Percentiles rank a stretch among this genome's conserved stretches.
Conservation (phyloP, 2,329 filamentous ascomycete genomes). For the Diaporthe longicolla region DNA sequence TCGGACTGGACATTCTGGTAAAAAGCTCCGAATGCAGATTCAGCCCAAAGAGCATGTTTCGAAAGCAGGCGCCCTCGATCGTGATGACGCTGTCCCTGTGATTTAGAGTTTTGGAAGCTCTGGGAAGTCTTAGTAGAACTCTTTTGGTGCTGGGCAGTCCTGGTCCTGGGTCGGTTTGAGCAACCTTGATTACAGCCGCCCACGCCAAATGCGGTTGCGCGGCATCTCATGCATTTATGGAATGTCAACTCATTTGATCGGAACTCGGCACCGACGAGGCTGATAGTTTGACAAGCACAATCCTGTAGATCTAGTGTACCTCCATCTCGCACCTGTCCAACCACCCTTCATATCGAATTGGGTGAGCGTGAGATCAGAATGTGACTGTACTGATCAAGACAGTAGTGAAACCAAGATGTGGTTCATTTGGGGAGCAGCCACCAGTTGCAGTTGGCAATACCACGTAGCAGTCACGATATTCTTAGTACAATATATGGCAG, state of each 20-base stretch:
- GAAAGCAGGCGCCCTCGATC: background rate
- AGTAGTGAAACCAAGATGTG: background rate
- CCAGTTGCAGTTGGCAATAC: background rate
- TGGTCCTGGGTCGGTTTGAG: background rate
- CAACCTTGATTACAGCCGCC: constrained; percentile 6
- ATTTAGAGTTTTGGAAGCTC: background rate
- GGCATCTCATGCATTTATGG: constrained; percentile 9
- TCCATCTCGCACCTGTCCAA: background rate
- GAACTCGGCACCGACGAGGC: background rate
- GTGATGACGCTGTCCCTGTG: background rate
- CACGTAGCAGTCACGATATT: background rate
- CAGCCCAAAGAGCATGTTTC: constrained; percentile 1
- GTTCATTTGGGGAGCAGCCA: background rate
- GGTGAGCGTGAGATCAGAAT: background rate
- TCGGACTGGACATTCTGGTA: background rate
- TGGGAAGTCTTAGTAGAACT: background rate
- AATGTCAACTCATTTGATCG: background rate
- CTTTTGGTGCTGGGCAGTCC: background rate
- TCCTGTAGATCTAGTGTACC: too few species aligned
- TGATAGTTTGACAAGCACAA: too few species aligned
- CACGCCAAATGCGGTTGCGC: background rate
- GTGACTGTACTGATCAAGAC: background rate
- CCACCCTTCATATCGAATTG: background rate
- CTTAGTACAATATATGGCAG: background rate
- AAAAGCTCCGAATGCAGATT: background rate